Evolutionary conservation across 2,329 filamentous ascomycete species (phyloP), one percentile per base, ranked within the genome.

Genomic region (Knoxdaviesia proteae): DNA sequence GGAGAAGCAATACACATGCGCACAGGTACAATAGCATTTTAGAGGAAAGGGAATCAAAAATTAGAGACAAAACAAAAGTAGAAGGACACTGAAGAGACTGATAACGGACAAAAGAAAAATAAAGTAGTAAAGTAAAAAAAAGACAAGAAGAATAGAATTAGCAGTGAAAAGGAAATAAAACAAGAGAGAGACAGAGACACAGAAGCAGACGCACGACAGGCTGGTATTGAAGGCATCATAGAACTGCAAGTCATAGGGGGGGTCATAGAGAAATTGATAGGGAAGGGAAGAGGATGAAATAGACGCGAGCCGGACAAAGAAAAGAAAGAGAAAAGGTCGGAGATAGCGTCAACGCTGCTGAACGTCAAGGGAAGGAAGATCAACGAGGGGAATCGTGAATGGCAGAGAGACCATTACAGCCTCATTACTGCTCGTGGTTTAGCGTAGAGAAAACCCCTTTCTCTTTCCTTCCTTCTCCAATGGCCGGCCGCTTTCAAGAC

Each of bases 371-470:
- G 34, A 33, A 31, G 36, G 37, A 52, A 45, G 49, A 49, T 49
- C 44, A 48, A 46, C 42, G 38, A 42, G 41, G 20, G 20, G 20
- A 20, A 20, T 20, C 20, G 20, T 20, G 48, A 48, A 50, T 47
- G 48, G 46, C 47, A 45, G 42, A 45, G 46, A 45, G 39, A 34
- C 51, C 47, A 46, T 41, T 41, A 33, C 36, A 38, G 8, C 7
- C 36, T 35, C 30, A 6, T 6, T 48, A 49, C 46, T 51, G 47
- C 49, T 42, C 20, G 47, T 41, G 47, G 51, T 51, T 77, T 88
- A 93, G 65, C 90, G 86, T 60, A 98, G 82, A 51, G 90, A 98
- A 74, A 98, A 98, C 47, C 88, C 88, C 83, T 96, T 96, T 67
- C 86, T 83, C 80, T 94, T 94, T 66, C 80, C 80, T 71, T 96